Evolutionary conservation across 164 flowering plant species (phyloP).

Genomic region (Vitis rupestris): DNA sequence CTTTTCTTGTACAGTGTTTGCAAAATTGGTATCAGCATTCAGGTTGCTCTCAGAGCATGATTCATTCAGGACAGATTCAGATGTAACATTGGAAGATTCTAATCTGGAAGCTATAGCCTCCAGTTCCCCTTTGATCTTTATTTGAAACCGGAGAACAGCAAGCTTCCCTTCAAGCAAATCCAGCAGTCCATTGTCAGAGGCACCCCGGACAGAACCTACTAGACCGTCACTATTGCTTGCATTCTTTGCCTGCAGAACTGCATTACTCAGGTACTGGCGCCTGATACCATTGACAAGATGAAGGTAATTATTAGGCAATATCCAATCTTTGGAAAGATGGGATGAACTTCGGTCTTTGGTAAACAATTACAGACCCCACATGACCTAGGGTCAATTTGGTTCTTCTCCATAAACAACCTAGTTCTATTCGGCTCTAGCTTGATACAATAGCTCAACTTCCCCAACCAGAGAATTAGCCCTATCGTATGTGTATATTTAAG

Average conservation of each 20-base stretch:
- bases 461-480: background rate
- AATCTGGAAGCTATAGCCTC: conserved; percentile 60
- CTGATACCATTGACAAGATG: conserved; percentile 36
- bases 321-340: background rate
- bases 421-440: background rate
- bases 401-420: background rate
- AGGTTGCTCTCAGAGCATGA: conserved; percentile 32
- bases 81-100: conserved; percentile 38
- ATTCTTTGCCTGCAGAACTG: conserved; percentile 95
- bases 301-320: conserved; percentile 4
- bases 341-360: background rate
- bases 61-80: conserved; percentile 47
- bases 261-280: conserved; percentile 91
- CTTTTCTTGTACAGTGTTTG: conserved; percentile 57
- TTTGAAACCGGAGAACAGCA: conserved; percentile 89
- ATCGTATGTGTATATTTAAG: background rate
- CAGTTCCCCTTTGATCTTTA: conserved; percentile 79
- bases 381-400: background rate
- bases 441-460: background rate
- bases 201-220: conserved; percentile 46
- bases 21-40: conserved; percentile 35
- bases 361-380: background rate
- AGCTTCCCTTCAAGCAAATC: conserved; percentile 97
- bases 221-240: conserved; percentile 54
- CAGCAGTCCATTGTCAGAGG: conserved; percentile 70